phyloP scores from a whole-genome alignment of 345 rosid genomes.

The Litchi chinensis region DNA sequence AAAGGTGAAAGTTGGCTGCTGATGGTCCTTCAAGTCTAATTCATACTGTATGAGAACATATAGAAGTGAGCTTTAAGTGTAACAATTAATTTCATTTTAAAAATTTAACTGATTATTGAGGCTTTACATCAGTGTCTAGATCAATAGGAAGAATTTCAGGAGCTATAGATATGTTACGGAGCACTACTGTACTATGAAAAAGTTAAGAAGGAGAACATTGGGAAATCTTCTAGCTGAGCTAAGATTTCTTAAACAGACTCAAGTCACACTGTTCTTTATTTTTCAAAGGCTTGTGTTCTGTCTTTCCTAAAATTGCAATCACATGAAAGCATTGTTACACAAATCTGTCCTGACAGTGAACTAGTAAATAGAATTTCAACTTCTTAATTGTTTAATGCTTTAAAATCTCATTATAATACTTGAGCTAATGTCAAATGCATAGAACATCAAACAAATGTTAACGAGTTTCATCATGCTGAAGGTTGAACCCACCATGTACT shows the following conservation, averaged over 20 bases:
- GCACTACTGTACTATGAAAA: not conserved
- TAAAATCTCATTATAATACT: not conserved
- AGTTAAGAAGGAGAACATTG: not conserved
- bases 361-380: not conserved
- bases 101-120: not conserved
- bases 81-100: not conserved
- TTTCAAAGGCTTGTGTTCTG: not conserved
- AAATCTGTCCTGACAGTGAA: not conserved
- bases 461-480: not conserved
- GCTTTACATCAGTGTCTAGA: not conserved
- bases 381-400: not conserved
- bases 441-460: not conserved
- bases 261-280: not conserved
- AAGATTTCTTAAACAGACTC: not conserved
- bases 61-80: not conserved
- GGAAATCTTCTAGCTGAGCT: not conserved
- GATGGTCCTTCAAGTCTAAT: not conserved
- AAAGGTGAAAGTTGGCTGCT: not conserved
- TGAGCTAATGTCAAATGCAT: not conserved
- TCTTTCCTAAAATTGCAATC: not conserved
- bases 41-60: not conserved
- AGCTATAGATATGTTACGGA: not conserved
- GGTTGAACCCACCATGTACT: constrained; percentile 65
- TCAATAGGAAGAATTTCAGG: not conserved
- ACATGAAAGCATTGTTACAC: not conserved